phyloP scores from a whole-genome alignment of 2,329 filamentous ascomycete genomes.

The Colletotrichum plurivorum region DNA sequence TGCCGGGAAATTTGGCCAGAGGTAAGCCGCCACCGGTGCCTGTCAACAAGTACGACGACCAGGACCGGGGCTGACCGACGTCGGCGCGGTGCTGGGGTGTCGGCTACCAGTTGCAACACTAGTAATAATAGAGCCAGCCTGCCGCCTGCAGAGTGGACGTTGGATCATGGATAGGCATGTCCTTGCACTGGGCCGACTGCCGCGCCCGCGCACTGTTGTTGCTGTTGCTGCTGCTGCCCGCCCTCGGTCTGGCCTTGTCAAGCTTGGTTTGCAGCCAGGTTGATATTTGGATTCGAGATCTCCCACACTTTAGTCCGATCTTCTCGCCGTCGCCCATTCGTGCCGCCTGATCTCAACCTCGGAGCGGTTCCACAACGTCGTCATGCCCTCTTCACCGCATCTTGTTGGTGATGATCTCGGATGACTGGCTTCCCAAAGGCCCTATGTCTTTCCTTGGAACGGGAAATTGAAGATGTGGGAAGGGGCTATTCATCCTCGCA shows the following conservation, averaged over 20 bases:
- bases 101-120: background rate
- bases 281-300: slow-evolving; percentile 22
- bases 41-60: slow-evolving; percentile 21
- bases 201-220: background rate
- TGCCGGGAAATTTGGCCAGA: slow-evolving; percentile 18
- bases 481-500: background rate
- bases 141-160: slow-evolving; percentile 16
- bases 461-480: slow-evolving; percentile 14
- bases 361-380: slow-evolving; percentile 31
- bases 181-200: slow-evolving; percentile 15
- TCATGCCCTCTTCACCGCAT: slow-evolving; percentile 35
- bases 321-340: slow-evolving; percentile 22
- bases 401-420: slow-evolving; percentile 2
- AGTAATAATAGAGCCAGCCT: too few species aligned
- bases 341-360: slow-evolving; percentile 23
- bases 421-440: background rate
- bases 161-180: slow-evolving; percentile 12
- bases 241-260: background rate
- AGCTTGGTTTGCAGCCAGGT: slow-evolving; percentile 13
- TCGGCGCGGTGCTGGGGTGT: slow-evolving; percentile 28
- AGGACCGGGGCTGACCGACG: slow-evolving; percentile 33
- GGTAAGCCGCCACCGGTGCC: slow-evolving; percentile 12
- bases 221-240: background rate
- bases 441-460: slow-evolving; percentile 14
- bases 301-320: slow-evolving; percentile 32